Evolutionary conservation across 2,329 filamentous ascomycete genomes (phyloP).

Genomic region (Ceratocystiopsis brevicomis): DNA sequence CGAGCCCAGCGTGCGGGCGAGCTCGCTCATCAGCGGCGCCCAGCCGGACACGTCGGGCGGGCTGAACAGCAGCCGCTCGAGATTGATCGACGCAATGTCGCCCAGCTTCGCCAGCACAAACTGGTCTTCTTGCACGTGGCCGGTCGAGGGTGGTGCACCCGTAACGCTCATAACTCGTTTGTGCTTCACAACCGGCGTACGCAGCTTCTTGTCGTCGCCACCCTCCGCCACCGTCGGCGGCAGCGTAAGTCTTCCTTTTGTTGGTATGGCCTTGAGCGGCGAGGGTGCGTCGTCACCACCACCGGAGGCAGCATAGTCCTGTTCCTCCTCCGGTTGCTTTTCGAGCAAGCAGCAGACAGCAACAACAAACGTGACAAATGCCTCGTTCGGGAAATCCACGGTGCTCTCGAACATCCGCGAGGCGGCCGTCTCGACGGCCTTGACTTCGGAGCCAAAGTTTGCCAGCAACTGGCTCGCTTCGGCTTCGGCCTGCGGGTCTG

Average conservation of each 20-base stretch:
- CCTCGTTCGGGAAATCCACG: conserved; percentile 65
- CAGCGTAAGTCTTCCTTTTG: too few relatives aligned
- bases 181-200: conserved; percentile 17
- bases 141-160: conserved; percentile 20
- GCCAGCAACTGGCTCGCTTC: conserved; percentile 33
- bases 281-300: conserved; percentile 16
- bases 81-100: conserved; percentile 54
- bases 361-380: conserved; percentile 59
- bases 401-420: conserved; percentile 81
- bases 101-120: conserved; percentile 57
- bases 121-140: conserved; percentile 41
- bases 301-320: conserved; percentile 5
- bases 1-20: conserved; percentile 32
- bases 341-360: conserved; percentile 57
- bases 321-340: conserved; percentile 11
- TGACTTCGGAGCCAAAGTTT: conserved; percentile 63
- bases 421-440: conserved; percentile 75
- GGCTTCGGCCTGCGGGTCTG: conserved; percentile 30
- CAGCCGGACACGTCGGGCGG: conserved; percentile 55
- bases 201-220: conserved; percentile 12
- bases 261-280: conserved; percentile 6
- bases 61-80: conserved; percentile 52
- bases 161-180: conserved; percentile 29
- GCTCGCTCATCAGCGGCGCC: conserved; percentile 41
- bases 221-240: neutral